Conservation (phyloP, 306 rosid species). For the Cucumis cinereus region DNA sequence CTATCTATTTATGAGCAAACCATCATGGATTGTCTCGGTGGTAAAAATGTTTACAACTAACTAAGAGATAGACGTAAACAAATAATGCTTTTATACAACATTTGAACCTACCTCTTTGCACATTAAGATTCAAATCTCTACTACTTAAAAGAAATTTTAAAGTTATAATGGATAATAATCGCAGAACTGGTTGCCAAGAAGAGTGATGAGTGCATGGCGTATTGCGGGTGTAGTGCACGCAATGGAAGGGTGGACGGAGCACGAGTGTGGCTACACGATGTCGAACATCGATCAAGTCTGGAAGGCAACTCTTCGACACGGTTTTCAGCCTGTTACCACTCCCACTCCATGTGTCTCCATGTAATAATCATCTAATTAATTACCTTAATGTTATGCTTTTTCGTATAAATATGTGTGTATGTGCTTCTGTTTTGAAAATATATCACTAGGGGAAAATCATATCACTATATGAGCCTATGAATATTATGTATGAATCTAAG, state of each 20-base stretch:
- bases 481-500: too few relatives aligned
- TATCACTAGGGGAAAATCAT: neutral
- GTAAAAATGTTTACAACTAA: too few relatives aligned
- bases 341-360: neutral
- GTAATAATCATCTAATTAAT: neutral
- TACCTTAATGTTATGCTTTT: neutral
- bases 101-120: too few relatives aligned
- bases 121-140: too few relatives aligned
- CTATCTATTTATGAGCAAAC: too few relatives aligned
- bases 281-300: conserved; percentile 38
- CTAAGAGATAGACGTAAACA: too few relatives aligned
- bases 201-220: conserved; percentile 80
- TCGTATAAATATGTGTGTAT: neutral
- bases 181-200: conserved; percentile 66
- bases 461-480: neutral
- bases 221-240: conserved; percentile 70
- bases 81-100: too few relatives aligned
- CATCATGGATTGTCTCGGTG: too few relatives aligned
- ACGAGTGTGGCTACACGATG: conserved; percentile 49
- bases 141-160: too few relatives aligned
- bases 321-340: conserved; percentile 41
- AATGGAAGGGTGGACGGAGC: conserved; percentile 47
- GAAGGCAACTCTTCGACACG: conserved; percentile 58
- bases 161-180: neutral
- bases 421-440: neutral